Percentiles rank a stretch among this genome's conserved stretches.
phyloP scores from a whole-genome alignment of 257 asterid species.

The Schizonepeta tenuifolia region DNA sequence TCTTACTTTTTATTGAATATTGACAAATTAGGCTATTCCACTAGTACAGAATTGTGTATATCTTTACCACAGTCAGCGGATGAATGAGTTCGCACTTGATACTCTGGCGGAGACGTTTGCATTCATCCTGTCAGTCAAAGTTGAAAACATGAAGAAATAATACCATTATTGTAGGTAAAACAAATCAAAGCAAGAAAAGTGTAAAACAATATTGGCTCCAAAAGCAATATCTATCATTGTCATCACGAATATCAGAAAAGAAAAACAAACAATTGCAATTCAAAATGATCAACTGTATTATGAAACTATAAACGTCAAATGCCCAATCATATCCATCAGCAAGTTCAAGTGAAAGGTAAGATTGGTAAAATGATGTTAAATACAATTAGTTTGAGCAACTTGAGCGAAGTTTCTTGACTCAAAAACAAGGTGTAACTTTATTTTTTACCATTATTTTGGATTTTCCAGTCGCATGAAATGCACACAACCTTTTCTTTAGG shows the following conservation, averaged over 20 bases:
- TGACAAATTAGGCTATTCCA: conserved; percentile 15
- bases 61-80: conserved; percentile 88
- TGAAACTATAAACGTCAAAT: conserved; percentile 1
- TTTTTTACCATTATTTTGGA: not conserved
- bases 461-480: conserved; percentile 6
- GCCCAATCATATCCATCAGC: conserved; percentile 12
- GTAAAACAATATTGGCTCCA: not conserved
- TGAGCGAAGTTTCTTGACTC: not conserved
- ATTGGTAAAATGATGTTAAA: not conserved
- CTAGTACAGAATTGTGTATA: conserved; percentile 18
- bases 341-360: conserved; percentile 3
- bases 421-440: not conserved
- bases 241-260: conserved; percentile 14
- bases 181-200: not conserved
- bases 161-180: conserved; percentile 11
- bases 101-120: conserved; percentile 98
- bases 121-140: conserved; percentile 83
- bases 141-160: conserved; percentile 7
- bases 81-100: conserved; percentile 91
- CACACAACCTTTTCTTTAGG: not conserved
- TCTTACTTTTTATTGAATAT: conserved; percentile 22
- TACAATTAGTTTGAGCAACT: not conserved
- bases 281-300: conserved; percentile 15
- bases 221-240: conserved; percentile 15
- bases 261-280: conserved; percentile 13